These are phyloP conservation scores for Paecilomyces sp. DNA, from an alignment of 2,329 filamentous ascomycete genomes.

Conservation along the genomic window DNA sequence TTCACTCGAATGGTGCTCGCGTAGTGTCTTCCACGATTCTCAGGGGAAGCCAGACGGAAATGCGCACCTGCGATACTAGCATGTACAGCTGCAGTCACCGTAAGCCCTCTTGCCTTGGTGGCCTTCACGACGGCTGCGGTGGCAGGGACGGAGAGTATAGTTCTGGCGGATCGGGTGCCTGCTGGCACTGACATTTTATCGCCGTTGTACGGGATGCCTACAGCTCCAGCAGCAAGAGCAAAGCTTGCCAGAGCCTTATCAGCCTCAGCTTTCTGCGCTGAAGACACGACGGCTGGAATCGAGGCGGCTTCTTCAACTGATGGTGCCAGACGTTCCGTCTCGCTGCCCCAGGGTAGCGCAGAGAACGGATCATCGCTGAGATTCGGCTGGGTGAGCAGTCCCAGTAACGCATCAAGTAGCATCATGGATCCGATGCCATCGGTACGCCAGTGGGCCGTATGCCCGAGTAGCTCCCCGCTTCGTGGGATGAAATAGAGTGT, in stretches of 20 bases:
- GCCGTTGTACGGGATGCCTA: slow-evolving; percentile 14
- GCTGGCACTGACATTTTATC: slow-evolving; percentile 10
- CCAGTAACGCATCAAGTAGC: background rate
- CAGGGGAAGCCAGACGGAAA: slow-evolving; percentile 14
- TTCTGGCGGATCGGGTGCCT: slow-evolving; percentile 9
- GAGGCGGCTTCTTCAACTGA: slow-evolving; percentile 17
- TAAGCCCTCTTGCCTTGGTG: slow-evolving; percentile 11
- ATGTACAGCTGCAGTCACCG: slow-evolving; percentile 23
- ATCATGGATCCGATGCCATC: background rate
- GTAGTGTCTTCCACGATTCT: slow-evolving; percentile 16
- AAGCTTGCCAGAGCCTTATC: slow-evolving; percentile 10
- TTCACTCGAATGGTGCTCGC: slow-evolving; percentile 21
- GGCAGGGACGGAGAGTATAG: slow-evolving; percentile 8
- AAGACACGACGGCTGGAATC: slow-evolving; percentile 4
- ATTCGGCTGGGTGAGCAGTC: background rate
- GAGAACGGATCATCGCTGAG: slow-evolving; percentile 3
- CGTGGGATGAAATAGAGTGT: background rate
- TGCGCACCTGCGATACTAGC: slow-evolving; percentile 21
- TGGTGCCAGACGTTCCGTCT: slow-evolving; percentile 14
- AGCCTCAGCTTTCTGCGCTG: slow-evolving; percentile 8
- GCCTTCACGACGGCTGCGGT: slow-evolving; percentile 13
- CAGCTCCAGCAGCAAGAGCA: slow-evolving; percentile 10
- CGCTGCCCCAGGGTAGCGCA: slow-evolving; percentile 16
- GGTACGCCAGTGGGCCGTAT: background rate
- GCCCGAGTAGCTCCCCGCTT: background rate